A percentile compares a stretch with the other conserved stretches of the same genome.
These are phyloP conservation scores for Pedinophyceae sp. DNA, from an alignment of 139 green algal species.

Conservation along the genomic window DNA sequence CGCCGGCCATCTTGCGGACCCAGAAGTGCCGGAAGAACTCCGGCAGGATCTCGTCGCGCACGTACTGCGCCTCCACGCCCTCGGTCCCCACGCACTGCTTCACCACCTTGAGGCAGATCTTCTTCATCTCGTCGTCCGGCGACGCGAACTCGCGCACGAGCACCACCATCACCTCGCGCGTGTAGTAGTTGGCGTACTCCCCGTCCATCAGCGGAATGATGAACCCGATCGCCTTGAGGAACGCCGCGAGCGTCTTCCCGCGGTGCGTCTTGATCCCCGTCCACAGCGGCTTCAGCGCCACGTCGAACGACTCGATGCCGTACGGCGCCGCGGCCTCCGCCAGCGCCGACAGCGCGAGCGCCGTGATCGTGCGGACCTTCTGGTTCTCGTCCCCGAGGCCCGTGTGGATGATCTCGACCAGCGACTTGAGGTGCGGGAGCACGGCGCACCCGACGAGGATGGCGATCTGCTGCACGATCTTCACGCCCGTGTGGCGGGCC, in stretches of 20 bases:
- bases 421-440: constrained; percentile 83
- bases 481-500: constrained; percentile 95
- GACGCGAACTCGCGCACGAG: constrained; percentile 92
- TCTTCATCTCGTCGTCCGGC: constrained; percentile 99
- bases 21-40: constrained; percentile 97
- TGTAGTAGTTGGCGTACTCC: constrained; percentile 98
- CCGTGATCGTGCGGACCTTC: constrained; percentile 92
- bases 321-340: constrained; percentile 91
- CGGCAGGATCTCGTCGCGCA: constrained; percentile 67
- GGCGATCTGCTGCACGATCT: constrained; percentile 97
- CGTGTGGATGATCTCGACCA: constrained; percentile 96
- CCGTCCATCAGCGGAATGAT: constrained; percentile 99
- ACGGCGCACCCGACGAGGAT: constrained; percentile 96
- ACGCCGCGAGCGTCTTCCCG: constrained; percentile 80
- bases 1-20: constrained; percentile 92
- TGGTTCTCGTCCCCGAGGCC: constrained; percentile 28
- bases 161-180: constrained; percentile 90
- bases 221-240: constrained; percentile 86
- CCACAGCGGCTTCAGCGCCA: constrained; percentile 96
- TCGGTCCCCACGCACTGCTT: constrained; percentile 95
- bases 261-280: constrained; percentile 82
- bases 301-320: constrained; percentile 96
- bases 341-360: constrained; percentile 82
- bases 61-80: constrained; percentile 89
- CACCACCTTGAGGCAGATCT: constrained; percentile 98